Conservation (phyloP, 1,284 basidiomycete species). For the Austroboletus sp. region DNA sequence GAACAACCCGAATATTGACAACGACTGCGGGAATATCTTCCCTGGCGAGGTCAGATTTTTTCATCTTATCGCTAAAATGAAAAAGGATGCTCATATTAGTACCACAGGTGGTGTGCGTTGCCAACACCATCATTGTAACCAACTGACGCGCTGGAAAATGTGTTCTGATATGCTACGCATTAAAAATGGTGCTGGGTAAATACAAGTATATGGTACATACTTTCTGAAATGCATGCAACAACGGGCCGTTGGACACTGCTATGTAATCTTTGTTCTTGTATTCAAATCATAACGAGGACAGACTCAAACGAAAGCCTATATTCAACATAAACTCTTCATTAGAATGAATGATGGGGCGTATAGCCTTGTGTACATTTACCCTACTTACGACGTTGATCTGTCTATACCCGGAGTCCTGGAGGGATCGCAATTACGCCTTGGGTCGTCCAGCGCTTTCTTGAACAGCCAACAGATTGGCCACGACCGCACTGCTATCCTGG, state of each 20-base stretch:
- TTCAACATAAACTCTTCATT: no score
- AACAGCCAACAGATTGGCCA: slow-evolving; percentile 30
- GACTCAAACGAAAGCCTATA: no score
- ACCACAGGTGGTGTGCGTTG: slow-evolving; percentile 26
- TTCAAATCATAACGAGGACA: no score
- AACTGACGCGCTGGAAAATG: not conserved
- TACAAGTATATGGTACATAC: not conserved
- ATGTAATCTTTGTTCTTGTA: no score
- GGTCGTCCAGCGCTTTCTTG: slow-evolving; percentile 15
- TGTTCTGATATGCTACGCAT: not conserved
- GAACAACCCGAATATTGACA: slow-evolving; percentile 21
- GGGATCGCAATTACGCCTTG: slow-evolving; percentile 10
- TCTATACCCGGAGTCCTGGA: not conserved
- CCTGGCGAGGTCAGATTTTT: not conserved
- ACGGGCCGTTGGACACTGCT: no score
- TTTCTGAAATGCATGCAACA: no score
- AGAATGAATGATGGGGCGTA: no score
- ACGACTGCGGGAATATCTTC: no score
- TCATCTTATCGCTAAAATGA: not conserved
- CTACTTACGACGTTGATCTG: no score
- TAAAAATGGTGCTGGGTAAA: not conserved
- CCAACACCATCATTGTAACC: slow-evolving; percentile 19
- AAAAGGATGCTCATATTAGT: not conserved
- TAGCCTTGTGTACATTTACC: no score
- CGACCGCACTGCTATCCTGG: slow-evolving; percentile 41